Percentiles rank a stretch among this genome's conserved stretches.
Conservation (phyloP, 2,329 filamentous ascomycete genomes). For the Sclerotinia glacialis region DNA sequence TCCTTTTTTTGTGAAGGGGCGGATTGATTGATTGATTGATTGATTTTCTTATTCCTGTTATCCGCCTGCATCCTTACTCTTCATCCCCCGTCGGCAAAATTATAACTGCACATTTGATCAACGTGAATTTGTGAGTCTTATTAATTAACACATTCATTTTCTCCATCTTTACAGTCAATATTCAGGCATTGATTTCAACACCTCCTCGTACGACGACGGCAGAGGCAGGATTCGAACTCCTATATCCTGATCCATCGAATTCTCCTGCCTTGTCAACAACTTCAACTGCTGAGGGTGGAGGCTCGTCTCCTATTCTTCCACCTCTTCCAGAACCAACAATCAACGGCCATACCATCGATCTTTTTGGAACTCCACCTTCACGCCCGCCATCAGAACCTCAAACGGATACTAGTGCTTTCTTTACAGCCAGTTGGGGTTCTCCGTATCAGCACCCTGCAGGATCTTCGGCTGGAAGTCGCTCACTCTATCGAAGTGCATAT, state of each 20-base stretch:
- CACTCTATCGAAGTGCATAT: conserved; percentile 40
- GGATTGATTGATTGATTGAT: not conserved
- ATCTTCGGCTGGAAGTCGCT: conserved; percentile 23
- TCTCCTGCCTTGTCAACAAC: conserved; percentile 61
- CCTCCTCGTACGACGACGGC: conserved; percentile 59
- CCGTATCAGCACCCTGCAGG: conserved; percentile 68
- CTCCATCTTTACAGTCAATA: conserved; percentile 19
- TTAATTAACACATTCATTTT: conserved; percentile 9
- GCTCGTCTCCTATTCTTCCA: conserved; percentile 57
- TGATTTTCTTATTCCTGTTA: conserved; percentile 17
- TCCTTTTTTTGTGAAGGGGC: not conserved
- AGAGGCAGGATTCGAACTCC: conserved; percentile 51
- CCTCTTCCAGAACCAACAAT: conserved; percentile 58
- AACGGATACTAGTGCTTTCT: conserved; percentile 46
- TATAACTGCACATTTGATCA: conserved; percentile 2
- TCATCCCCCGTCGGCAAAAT: conserved; percentile 17
- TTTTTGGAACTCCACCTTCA: conserved; percentile 53
- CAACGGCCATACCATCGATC: conserved; percentile 53
- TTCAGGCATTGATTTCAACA: conserved; percentile 40
- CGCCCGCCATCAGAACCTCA: conserved; percentile 21
- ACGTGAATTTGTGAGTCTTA: not conserved
- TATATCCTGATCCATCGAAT: conserved; percentile 40
- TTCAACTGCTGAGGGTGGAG: conserved; percentile 59
- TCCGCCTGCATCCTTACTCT: conserved; percentile 5
- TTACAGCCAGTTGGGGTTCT: conserved; percentile 86